A percentile compares a stretch with the other conserved stretches of the same genome.
Conservation (phyloP, 129 eudicot genomes). For the Rutidosis leptorrhynchoides region DNA sequence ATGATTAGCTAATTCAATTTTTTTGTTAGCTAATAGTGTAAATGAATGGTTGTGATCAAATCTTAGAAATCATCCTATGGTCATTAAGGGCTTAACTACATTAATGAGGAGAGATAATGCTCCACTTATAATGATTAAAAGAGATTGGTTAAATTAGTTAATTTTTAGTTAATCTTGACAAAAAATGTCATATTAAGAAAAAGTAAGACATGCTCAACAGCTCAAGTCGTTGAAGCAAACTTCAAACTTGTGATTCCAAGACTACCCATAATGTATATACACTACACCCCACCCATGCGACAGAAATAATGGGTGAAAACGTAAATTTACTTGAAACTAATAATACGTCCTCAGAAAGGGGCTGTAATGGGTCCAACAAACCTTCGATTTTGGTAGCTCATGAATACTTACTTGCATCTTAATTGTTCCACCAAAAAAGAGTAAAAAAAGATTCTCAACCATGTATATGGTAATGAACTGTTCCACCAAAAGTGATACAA, state of each 20-base stretch:
- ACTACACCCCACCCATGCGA: not conserved
- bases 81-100: too few species aligned
- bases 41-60: too few species aligned
- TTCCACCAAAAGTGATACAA: too few species aligned
- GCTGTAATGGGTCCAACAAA: not conserved
- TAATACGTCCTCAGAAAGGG: not conserved
- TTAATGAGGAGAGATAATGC: too few species aligned
- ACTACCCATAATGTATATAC: not conserved
- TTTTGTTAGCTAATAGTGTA: too few species aligned
- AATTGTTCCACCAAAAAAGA: not conserved
- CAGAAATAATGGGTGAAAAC: not conserved
- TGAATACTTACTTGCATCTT: too few species aligned
- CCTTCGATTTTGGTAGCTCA: conserved; percentile 6
- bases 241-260: not conserved
- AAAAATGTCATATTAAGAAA: not conserved
- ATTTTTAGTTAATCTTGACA: not conserved
- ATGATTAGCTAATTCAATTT: too few species aligned
- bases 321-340: not conserved
- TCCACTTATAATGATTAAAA: too few species aligned
- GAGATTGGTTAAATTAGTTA: too few species aligned
- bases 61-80: too few species aligned
- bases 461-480: too few species aligned
- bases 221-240: not conserved
- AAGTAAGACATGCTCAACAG: not conserved
- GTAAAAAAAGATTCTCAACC: not conserved